These are phyloP conservation scores for Eucalyptus sideroxylon DNA, from an alignment of 345 rosid species.

Conservation along the genomic window DNA sequence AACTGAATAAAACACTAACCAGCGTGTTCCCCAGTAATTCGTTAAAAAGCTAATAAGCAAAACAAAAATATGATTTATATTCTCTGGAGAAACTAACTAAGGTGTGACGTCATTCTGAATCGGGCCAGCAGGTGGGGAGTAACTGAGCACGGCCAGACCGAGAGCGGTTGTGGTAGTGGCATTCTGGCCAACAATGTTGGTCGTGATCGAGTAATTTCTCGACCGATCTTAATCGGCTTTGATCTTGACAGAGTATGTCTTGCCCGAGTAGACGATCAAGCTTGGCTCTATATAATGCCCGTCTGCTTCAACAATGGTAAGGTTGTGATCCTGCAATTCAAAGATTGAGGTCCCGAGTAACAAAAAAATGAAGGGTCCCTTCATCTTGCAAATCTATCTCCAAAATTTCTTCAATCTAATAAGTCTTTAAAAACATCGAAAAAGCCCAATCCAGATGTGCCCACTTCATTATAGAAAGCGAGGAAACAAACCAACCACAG, in stretches of 20 bases:
- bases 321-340: background rate
- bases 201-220: slow-evolving; percentile 51
- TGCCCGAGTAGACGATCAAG: slow-evolving; percentile 63
- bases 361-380: background rate
- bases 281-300: slow-evolving; percentile 69
- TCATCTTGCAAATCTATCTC: no score
- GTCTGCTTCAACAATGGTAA: background rate
- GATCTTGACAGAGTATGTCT: slow-evolving; percentile 57
- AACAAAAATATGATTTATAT: background rate
- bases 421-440: no score
- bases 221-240: slow-evolving; percentile 44
- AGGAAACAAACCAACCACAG: no score
- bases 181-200: slow-evolving; percentile 42
- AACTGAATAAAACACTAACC: background rate
- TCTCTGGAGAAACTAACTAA: background rate
- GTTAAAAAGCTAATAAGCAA: background rate
- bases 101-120: slow-evolving; percentile 25
- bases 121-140: slow-evolving; percentile 18
- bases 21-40: background rate
- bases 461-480: no score
- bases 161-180: slow-evolving; percentile 12
- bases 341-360: background rate
- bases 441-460: no score
- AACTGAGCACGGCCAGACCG: slow-evolving; percentile 35
- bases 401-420: no score